These are phyloP conservation scores for Vitis riparia DNA, from an alignment of 164 flowering plant species.

Conservation along the genomic window DNA sequence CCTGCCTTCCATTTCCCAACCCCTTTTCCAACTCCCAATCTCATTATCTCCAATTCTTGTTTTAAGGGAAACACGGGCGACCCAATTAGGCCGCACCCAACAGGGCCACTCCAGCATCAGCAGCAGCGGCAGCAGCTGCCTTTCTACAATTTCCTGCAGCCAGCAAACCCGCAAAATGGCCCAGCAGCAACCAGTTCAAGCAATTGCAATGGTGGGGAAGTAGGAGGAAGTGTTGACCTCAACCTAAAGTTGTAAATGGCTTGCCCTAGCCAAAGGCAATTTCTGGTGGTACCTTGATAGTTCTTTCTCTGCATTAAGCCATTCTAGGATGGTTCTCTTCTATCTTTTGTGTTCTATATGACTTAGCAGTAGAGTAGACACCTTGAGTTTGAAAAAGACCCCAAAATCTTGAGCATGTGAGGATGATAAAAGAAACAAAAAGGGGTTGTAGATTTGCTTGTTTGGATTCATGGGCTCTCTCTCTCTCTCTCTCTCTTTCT, in stretches of 20 bases:
- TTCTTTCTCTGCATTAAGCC: background rate
- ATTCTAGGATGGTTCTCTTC: background rate
- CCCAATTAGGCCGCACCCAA: slow-evolving; percentile 13
- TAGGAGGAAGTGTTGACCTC: slow-evolving; percentile 36
- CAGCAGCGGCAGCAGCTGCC: slow-evolving; percentile 11
- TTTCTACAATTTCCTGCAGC: slow-evolving; percentile 39
- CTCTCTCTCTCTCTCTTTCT: too few relatives aligned
- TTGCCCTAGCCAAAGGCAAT: too few relatives aligned
- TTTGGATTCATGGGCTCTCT: background rate
- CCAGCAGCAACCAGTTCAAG: slow-evolving; percentile 11
- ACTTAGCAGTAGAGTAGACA: background rate
- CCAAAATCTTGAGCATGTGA: slow-evolving; percentile 12
- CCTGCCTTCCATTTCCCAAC: background rate
- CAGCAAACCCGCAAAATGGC: slow-evolving; percentile 18
- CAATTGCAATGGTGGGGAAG: slow-evolving; percentile 20
- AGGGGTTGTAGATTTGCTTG: slow-evolving; percentile 4
- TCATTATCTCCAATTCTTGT: background rate
- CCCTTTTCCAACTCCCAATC: background rate
- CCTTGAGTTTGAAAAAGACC: background rate
- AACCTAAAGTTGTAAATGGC: slow-evolving; percentile 35
- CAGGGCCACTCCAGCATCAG: slow-evolving; percentile 4
- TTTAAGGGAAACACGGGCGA: slow-evolving; percentile 19
- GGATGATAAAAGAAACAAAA: background rate
- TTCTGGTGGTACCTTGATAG: background rate
- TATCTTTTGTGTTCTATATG: background rate